Base-by-base conservation (phyloP, 2,329 filamentous ascomycete species). In the Botryotinia globosa region DNA sequence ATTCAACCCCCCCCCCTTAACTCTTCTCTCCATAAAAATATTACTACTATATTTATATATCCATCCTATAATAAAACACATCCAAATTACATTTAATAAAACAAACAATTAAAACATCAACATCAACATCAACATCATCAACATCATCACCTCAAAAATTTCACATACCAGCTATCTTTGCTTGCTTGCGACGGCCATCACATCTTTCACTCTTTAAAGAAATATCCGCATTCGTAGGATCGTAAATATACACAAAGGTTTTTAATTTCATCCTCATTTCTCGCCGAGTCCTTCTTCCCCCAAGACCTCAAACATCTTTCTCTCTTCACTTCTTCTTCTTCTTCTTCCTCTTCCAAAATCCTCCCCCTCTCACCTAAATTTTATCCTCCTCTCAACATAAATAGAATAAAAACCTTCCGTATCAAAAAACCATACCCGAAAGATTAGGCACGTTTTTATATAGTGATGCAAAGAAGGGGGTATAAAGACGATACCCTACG, bases 401-500 rank as follows among this genome's bases (percentile, higher is more conserved):
- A 69, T 14, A 62, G 56, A 72, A 76, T 67, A 73, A 75, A 77
- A 77, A 29, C 77, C 76, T 77, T 77, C 77, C 20, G 18, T 39
- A 54, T 67, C 64, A 22, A 54, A 78, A 77, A 71, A 74, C 75
- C 59, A 64, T 72, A 73, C 75, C 76, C 71, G 76, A 78, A 78
- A 77, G 72, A 32, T 69, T 75, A 75, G 74, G 59, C 75, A 62
- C 75, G 76, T 75, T 77, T 76, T 54, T 73, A 74, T 62, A 68
- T 73, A 48, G 32, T 74, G 77, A 78, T 79, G 70, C 77, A 75
- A 56, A 72, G 72, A 78, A 67, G 77, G 74, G 77, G 78, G 76
- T 76, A 77, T 78, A 73, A 74, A 74, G 69, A 74, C 76, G 75
- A 75, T 77, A 78, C 73, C 76, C 74, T 78, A 79, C 77, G 77